Percentiles rank a stretch among this genome's conserved stretches.
Evolutionary conservation across 371 early-diverging fungal genomes (phyloP).

Genomic region (Mortierella sp.): DNA sequence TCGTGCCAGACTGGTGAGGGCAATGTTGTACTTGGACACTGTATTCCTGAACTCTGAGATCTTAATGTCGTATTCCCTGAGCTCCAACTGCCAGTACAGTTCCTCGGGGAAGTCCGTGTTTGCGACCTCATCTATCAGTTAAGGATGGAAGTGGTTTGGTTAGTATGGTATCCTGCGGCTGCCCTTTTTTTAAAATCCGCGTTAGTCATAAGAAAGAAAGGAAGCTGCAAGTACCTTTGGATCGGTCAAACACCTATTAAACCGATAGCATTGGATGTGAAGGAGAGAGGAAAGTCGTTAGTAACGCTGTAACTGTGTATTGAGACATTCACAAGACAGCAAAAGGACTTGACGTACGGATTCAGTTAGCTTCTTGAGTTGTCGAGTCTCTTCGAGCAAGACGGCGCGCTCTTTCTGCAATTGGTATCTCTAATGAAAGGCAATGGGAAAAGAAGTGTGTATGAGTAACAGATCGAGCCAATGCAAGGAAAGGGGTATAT

Average conservation of each 20-base stretch:
- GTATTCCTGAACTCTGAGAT: slow-evolving; percentile 21
- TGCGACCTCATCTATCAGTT: slow-evolving; percentile 37
- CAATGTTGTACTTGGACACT: slow-evolving; percentile 34
- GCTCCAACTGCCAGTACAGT: slow-evolving; percentile 52
- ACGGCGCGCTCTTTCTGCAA: slow-evolving; percentile 34
- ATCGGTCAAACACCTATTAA: slow-evolving; percentile 53
- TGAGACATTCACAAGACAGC: neutral
- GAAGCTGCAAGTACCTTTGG: slow-evolving; percentile 34
- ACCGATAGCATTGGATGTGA: neutral
- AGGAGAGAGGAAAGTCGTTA: neutral
- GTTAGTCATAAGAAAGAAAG: neutral
- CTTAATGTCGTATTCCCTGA: slow-evolving; percentile 49
- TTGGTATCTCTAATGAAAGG: slow-evolving; percentile 26
- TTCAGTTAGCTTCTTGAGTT: slow-evolving; percentile 50
- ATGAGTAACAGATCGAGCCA: neutral
- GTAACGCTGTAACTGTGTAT: neutral
- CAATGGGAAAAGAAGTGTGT: neutral
- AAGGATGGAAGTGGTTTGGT: neutral
- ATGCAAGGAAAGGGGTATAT: neutral
- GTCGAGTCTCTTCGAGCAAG: slow-evolving; percentile 45
- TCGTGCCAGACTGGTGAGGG: slow-evolving; percentile 34
- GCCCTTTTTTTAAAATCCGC: neutral
- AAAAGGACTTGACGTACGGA: slow-evolving; percentile 24
- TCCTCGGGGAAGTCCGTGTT: slow-evolving; percentile 57
- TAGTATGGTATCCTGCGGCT: neutral